Evolutionary conservation across 2,329 filamentous ascomycete genomes (phyloP).

Genomic region (Nothophaeocryptopus gaeumannii): DNA sequence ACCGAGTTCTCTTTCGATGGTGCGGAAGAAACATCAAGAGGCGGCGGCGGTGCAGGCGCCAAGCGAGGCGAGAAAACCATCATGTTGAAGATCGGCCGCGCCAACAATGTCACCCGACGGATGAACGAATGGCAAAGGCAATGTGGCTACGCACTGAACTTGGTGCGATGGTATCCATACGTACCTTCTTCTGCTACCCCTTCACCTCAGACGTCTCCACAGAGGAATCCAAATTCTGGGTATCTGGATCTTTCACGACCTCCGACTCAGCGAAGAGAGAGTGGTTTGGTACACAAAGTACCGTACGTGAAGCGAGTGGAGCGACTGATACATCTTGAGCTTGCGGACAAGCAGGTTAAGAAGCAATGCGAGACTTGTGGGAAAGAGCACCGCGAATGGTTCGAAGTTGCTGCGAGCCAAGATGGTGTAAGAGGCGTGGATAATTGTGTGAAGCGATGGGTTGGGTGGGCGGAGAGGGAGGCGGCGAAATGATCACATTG

Average conservation of each 20-base stretch:
- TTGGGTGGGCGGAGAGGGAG: constrained; percentile 62
- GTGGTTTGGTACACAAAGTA: constrained; percentile 60
- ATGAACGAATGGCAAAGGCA: constrained; percentile 92
- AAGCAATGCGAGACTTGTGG: constrained; percentile 74
- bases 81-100: constrained; percentile 63
- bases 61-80: constrained; percentile 55
- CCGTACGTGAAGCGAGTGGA: constrained; percentile 86
- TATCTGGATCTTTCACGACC: constrained; percentile 33
- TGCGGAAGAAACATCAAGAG: not conserved
- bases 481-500: not conserved
- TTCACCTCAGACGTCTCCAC: constrained; percentile 21
- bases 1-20: constrained; percentile 33
- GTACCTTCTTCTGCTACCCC: constrained; percentile 37
- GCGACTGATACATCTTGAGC: constrained; percentile 83
- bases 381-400: constrained; percentile 89
- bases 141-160: constrained; percentile 82
- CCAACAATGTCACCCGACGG: constrained; percentile 81
- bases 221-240: constrained; percentile 5
- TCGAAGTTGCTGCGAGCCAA: constrained; percentile 75
- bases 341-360: constrained; percentile 60
- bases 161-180: constrained; percentile 92
- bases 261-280: constrained; percentile 15
- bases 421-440: constrained; percentile 67
- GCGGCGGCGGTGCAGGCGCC: not conserved
- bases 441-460: constrained; percentile 78